Evolutionary conservation across 2,329 filamentous ascomycete species (phyloP).

Genomic region (Talaromyces sp.): DNA sequence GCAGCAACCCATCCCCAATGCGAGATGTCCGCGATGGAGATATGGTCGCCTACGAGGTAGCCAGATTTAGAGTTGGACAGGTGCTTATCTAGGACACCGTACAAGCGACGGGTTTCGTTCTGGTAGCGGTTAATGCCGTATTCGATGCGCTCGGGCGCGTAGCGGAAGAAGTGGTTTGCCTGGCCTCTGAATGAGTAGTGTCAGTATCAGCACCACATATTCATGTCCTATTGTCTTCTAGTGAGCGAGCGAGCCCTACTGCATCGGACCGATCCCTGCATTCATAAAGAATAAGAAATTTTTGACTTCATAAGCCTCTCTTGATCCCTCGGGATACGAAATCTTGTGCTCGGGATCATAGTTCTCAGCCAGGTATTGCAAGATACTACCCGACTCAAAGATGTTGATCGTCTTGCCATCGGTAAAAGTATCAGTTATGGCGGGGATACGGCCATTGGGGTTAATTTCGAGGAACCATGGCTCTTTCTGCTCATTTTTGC

Average conservation of each 20-base stretch:
- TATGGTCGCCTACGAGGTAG: conserved; percentile 48
- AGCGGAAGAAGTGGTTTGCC: conserved; percentile 76
- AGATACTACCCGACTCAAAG: conserved; percentile 59
- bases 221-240: neutral
- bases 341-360: conserved; percentile 81
- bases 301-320: conserved; percentile 73
- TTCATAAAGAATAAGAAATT: conserved; percentile 79
- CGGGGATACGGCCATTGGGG: conserved; percentile 87
- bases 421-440: conserved; percentile 70
- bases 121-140: conserved; percentile 78
- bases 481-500: conserved; percentile 74
- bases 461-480: conserved; percentile 86
- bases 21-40: conserved; percentile 64
- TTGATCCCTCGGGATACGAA: conserved; percentile 64
- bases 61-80: conserved; percentile 49
- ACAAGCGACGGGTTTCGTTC: conserved; percentile 79
- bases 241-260: conserved; percentile 42
- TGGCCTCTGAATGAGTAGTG: conserved; percentile 43
- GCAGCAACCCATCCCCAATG: conserved; percentile 71
- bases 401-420: conserved; percentile 69
- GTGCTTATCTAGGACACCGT: conserved; percentile 69
- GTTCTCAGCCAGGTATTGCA: conserved; percentile 61
- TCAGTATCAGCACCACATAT: neutral
- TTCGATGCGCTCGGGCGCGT: conserved; percentile 74
- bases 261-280: conserved; percentile 75